Conservation (phyloP, 148 eudicot genomes). For the Cornus suecica region DNA sequence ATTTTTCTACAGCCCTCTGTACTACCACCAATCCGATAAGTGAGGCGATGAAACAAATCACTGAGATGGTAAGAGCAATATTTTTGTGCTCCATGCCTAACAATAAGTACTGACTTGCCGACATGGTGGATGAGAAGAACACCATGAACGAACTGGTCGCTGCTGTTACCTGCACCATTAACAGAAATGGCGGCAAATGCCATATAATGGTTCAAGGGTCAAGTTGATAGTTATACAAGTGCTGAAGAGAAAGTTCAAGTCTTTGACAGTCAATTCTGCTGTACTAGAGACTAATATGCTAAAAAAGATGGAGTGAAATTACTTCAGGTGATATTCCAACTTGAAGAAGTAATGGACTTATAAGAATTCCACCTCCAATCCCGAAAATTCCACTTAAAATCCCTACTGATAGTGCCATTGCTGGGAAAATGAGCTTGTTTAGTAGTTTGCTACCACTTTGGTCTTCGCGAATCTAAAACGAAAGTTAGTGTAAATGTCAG, state of each 20-base stretch:
- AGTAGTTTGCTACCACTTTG: constrained; percentile 12
- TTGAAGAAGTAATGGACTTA: constrained; percentile 67
- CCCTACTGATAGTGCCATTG: constrained; percentile 57
- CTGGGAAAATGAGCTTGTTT: constrained; percentile 36
- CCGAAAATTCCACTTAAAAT: constrained; percentile 57
- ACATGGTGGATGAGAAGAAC: constrained; percentile 63
- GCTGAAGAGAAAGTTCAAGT: too few species aligned
- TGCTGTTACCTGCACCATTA: constrained; percentile 43
- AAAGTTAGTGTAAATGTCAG: too few species aligned
- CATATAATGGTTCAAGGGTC: background rate
- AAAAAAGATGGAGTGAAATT: constrained; percentile 1
- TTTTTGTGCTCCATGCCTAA: constrained; percentile 49
- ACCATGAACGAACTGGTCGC: constrained; percentile 69
- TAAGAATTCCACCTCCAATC: constrained; percentile 70
- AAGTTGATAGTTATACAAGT: background rate
- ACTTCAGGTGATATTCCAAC: constrained; percentile 53
- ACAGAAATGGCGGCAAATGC: background rate
- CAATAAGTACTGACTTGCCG: constrained; percentile 51
- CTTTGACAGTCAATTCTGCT: background rate
- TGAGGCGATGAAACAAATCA: constrained; percentile 43
- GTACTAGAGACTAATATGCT: background rate
- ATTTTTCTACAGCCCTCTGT: constrained; percentile 38
- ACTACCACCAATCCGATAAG: constrained; percentile 41
- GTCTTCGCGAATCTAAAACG: background rate
- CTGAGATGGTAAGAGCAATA: constrained; percentile 29